phyloP scores from a whole-genome alignment of 805 yeast genomes.

The Lachancea kluyveri region DNA sequence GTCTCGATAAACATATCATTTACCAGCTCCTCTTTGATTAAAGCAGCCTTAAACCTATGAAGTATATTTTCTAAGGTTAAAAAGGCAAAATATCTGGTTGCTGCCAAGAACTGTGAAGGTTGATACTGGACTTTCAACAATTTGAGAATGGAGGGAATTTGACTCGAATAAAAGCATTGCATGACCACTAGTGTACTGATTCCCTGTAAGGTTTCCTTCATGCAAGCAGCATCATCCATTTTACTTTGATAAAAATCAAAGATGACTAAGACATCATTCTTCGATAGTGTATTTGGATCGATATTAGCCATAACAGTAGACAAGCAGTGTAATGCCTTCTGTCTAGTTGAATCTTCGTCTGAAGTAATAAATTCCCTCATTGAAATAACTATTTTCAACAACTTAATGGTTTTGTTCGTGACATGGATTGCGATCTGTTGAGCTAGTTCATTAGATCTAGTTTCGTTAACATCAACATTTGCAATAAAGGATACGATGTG shows the following conservation, averaged over 20 bases:
- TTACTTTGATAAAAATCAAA: conserved; percentile 56
- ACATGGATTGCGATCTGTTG: conserved; percentile 25
- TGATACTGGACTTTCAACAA: conserved; percentile 39
- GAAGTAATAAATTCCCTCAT: conserved; percentile 61
- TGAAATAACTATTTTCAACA: conserved; percentile 48
- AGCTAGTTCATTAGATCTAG: conserved; percentile 26
- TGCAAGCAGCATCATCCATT: conserved; percentile 54
- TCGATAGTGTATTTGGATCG: conserved; percentile 25
- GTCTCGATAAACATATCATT: conserved; percentile 44
- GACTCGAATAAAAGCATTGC: conserved; percentile 40
- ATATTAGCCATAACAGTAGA: conserved; percentile 33
- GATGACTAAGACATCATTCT: conserved; percentile 36
- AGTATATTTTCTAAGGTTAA: conserved; percentile 37
- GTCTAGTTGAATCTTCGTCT: conserved; percentile 46
- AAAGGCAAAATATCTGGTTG: conserved; percentile 56
- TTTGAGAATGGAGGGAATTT: conserved; percentile 34
- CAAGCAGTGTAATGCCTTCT: conserved; percentile 42
- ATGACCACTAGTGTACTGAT: conserved; percentile 44
- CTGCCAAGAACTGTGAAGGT: conserved; percentile 54
- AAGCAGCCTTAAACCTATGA: conserved; percentile 21
- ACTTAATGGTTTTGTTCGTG: conserved; percentile 22
- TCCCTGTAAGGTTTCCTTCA: conserved; percentile 49
- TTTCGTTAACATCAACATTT: conserved; percentile 32
- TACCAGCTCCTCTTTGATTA: conserved; percentile 15
- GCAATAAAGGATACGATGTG: conserved; percentile 33